phyloP scores from a whole-genome alignment of 345 rosid genomes.

The Eucalyptus caleyi region DNA sequence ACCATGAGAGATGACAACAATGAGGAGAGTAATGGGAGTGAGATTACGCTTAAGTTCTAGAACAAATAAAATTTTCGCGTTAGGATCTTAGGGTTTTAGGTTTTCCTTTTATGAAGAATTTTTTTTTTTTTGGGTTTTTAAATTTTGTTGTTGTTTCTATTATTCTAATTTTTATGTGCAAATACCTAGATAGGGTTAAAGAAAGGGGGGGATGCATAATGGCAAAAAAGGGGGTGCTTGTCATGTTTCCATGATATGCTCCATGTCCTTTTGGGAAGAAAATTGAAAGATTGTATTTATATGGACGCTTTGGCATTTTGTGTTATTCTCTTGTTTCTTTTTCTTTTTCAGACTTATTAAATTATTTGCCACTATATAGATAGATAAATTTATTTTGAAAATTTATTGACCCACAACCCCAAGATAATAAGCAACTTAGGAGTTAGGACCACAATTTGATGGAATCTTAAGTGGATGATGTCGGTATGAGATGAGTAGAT shows the following conservation, averaged over 20 bases:
- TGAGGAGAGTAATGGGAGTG: slow-evolving; percentile 79
- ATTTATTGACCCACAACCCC: background rate
- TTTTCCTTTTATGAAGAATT: background rate
- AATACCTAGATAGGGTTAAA: background rate
- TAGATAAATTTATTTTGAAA: background rate
- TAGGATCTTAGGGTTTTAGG: background rate
- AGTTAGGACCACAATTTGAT: background rate
- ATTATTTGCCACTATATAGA: slow-evolving; percentile 1
- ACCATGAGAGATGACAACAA: slow-evolving; percentile 60
- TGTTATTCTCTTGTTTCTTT: background rate
- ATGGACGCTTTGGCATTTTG: background rate
- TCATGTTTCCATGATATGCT: background rate
- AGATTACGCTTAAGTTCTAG: slow-evolving; percentile 78
- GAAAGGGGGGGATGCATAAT: background rate
- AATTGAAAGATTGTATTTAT: background rate
- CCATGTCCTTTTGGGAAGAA: background rate
- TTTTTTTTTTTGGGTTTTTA: background rate
- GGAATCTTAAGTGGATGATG: background rate
- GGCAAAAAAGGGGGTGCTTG: background rate
- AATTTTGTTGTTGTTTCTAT: background rate
- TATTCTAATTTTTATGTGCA: background rate
- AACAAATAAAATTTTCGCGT: background rate
- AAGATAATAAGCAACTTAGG: background rate
- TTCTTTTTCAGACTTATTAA: background rate
- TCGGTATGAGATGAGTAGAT: background rate